Evolutionary conservation across 306 rosid species (phyloP), one percentile per base, ranked within the genome.

Genomic region (Vicia sativa): DNA sequence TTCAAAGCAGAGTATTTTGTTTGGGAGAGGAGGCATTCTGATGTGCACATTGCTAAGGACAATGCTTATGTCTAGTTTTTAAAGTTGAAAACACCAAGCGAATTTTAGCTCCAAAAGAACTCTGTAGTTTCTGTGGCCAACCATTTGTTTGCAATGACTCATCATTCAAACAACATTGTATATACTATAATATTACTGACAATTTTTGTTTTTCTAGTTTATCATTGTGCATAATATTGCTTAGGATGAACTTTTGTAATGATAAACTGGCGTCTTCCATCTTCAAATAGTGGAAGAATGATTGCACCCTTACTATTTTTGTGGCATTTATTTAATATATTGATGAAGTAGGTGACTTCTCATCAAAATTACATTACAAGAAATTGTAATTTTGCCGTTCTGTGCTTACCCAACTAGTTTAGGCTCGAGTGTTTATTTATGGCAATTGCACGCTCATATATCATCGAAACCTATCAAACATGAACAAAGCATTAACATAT

Each of bases 171-270:
- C 58, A 21, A 14, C 42, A 10, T 49, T 49, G 15, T 2, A 3
- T 34, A 19, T 44, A 26, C 12, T 21, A 19, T 44, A 26, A 18
- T 21, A 19, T 38, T 11, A 37, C 49, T 9, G 50, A 37, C 39
- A 53, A n/a, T 34, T 67, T 61, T 28, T 78, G 86, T 66, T 62
- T 74, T 71, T 78, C 77, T 41, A 87, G 67, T 80, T 65, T 80
- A 73, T 61, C 87, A n/a, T 72, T 78, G 74, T 84, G 82, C 60
- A 86, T 82, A 67, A 72, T 71, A 31, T 70, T 86, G 77, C 84
- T 84, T 16, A 77, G 89, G 76, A 78, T 84, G 79, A 77, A 57
- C 63, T 57, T 62, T 75, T 61, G 59, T 61, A 64, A 76, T 41
- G 62, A 65, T 60, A 79, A 72, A 62, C 64, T 82, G 23, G 3